These are phyloP conservation scores for Colletotrichum magnum DNA, from an alignment of 2,329 filamentous ascomycete genomes.

Conservation along the genomic window DNA sequence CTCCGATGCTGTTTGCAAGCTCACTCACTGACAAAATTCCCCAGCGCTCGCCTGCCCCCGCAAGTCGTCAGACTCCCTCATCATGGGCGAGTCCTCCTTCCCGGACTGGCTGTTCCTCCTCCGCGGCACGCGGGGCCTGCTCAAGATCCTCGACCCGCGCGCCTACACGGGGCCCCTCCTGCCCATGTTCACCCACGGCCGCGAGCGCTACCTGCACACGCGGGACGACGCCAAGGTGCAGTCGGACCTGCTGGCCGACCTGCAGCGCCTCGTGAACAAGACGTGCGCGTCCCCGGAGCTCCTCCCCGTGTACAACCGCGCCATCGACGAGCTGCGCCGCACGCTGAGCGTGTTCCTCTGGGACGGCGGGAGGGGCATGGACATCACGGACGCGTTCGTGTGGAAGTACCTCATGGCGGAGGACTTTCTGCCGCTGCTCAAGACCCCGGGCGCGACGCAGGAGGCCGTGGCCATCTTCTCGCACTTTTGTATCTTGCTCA, in stretches of 20 bases:
- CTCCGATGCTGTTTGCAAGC: too few relatives aligned
- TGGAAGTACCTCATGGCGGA: conserved; percentile 56
- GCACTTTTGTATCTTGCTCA: conserved; percentile 51
- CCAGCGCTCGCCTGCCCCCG: conserved; percentile 47
- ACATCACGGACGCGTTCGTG: conserved; percentile 56
- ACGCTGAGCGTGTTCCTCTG: conserved; percentile 39
- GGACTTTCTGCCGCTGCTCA: conserved; percentile 53
- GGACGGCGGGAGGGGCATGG: conserved; percentile 44
- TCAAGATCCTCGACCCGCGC: conserved; percentile 42
- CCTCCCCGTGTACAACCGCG: conserved; percentile 41
- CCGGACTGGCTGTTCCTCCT: conserved; percentile 52
- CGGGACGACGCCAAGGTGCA: conserved; percentile 32
- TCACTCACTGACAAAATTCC: background rate
- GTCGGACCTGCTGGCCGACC: conserved; percentile 41
- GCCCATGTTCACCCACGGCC: conserved; percentile 45
- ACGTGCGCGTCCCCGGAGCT: conserved; percentile 41
- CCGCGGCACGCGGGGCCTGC: conserved; percentile 46
- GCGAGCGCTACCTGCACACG: conserved; percentile 42
- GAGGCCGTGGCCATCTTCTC: conserved; percentile 53
- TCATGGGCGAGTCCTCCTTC: conserved; percentile 47
- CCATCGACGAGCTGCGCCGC: conserved; percentile 43
- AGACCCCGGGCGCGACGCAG: conserved; percentile 44
- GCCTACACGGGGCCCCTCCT: conserved; percentile 40
- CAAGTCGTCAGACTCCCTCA: conserved; percentile 47
- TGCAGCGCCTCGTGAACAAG: conserved; percentile 42